Base-by-base conservation (phyloP, 768 basidiomycete genomes). In the Cystobasidium onofrii region DNA sequence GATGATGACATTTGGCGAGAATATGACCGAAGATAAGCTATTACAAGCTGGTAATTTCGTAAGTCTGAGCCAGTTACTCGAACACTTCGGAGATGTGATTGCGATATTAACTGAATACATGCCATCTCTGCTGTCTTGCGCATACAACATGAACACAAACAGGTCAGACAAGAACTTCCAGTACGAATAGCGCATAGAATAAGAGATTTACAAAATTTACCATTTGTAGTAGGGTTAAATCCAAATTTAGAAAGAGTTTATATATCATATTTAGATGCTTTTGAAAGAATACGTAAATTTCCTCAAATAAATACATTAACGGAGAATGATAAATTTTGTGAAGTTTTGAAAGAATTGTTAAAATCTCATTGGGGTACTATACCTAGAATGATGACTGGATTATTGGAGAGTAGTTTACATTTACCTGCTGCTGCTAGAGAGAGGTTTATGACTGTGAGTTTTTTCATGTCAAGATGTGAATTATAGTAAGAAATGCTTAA, bases 101-200 rank as follows among this genome's bases (percentile, higher is more conserved):
- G n/a, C n/a, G n/a, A n/a, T n/a, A n/a, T n/a, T n/a, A n/a, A n/a
- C n/a, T n/a, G n/a, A n/a, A n/a, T n/a, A 55, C 41, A 1, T 27
- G 39, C 25, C 27, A n/a, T 33, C 34, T 41, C 54, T 29, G 27
- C n/a, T n/a, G n/a, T n/a, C n/a, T n/a, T n/a, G n/a, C n/a, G n/a
- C 17, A 18, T 18, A 12, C 6, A 29, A 25, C 17, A 20, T 18
- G 1, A 36, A 18, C 23, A 1, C n/a, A 10, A 17, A 1, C 74
- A 79, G 77, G 90, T 95, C 52, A 87, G 91, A 64, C 90, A 89
- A 3, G 92, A 95, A 79, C 82, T 95, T 6, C 92, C 92, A 12
- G 87, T 92, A 17, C 87, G 92, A 43, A 89, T 93, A 78, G 89
- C 91, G 2, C 92, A 94, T 80, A 86, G 92, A 60, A 82, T 94